These are phyloP conservation scores for Starmerella asiatica DNA, from an alignment of 805 yeast genomes.

Conservation along the genomic window DNA sequence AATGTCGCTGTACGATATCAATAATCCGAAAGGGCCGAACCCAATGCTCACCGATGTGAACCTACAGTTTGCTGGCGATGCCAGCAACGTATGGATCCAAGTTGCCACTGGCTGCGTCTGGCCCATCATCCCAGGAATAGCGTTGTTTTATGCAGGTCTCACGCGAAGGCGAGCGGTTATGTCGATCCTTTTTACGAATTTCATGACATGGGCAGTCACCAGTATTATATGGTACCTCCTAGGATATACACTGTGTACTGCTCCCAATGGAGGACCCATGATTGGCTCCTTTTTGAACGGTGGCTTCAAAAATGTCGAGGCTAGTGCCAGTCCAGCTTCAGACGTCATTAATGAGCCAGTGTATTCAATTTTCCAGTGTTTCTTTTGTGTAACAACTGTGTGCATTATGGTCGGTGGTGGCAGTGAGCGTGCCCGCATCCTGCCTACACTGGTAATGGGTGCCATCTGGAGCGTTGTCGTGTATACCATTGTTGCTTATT, in stretches of 20 bases:
- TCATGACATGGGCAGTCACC: conserved; percentile 8
- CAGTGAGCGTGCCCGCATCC: conserved; percentile 54
- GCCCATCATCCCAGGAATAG: conserved; percentile 14
- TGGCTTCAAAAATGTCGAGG: conserved; percentile 10
- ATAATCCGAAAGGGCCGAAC: conserved; percentile 11
- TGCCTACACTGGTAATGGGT: conserved; percentile 54
- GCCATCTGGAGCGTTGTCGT: conserved; percentile 57
- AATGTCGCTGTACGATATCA: conserved; percentile 6
- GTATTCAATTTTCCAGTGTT: conserved; percentile 9
- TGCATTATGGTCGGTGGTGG: conserved; percentile 54
- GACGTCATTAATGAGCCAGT: conserved; percentile 10
- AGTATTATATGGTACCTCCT: conserved; percentile 9
- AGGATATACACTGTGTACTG: conserved; percentile 8
- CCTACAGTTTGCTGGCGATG: conserved; percentile 5
- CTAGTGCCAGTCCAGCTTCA: conserved; percentile 9
- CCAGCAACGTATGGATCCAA: conserved; percentile 8
- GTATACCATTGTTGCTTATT: conserved; percentile 55
- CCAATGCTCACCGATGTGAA: conserved; percentile 10
- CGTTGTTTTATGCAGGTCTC: conserved; percentile 11
- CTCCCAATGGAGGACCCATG: conserved; percentile 11
- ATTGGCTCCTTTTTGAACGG: conserved; percentile 10
- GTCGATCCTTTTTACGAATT: conserved; percentile 8
- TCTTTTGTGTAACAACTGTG: conserved; percentile 11
- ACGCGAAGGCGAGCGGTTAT: conserved; percentile 5
- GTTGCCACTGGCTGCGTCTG: conserved; percentile 13